Conservation (phyloP, 2,329 filamentous ascomycete species). For the Trichoderma arundinaceum region DNA sequence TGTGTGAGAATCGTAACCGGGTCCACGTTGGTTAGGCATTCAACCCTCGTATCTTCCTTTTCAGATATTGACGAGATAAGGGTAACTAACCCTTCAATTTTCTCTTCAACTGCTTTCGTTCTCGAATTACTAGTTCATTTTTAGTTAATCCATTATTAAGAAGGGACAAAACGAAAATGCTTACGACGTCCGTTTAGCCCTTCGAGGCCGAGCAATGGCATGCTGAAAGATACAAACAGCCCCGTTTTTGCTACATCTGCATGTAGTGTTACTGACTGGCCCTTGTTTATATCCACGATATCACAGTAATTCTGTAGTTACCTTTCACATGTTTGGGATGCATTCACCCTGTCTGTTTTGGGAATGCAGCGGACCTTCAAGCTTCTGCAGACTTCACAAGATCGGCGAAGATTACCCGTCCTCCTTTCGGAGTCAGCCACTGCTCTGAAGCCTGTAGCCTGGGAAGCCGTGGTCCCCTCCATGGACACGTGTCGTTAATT, state of each 20-base stretch:
- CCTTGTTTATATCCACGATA: neutral
- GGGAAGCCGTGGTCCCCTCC: neutral
- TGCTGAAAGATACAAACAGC: neutral
- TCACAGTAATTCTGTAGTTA: neutral
- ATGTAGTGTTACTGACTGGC: neutral
- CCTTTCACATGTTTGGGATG: neutral
- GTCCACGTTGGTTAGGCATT: neutral
- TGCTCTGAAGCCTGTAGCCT: neutral
- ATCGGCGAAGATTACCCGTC: constrained; percentile 6
- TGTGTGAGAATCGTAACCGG: too few species aligned
- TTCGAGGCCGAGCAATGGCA: constrained; percentile 13
- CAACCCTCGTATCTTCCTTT: neutral
- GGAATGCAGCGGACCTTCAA: constrained; percentile 3
- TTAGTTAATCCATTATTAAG: neutral
- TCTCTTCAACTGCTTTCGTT: neutral
- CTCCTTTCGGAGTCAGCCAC: neutral
- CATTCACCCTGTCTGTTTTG: neutral
- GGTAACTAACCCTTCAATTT: neutral
- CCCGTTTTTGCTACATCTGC: neutral
- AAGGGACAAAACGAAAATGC: neutral
- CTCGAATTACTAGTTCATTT: neutral
- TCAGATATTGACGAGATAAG: constrained; percentile 3
- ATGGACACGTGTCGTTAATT: neutral
- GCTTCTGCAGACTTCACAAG: neutral
- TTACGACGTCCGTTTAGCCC: neutral